Evolutionary conservation across 805 yeast species (phyloP), one percentile per base, ranked within the genome.

Genomic region (Cyberlindnera amylophila): DNA sequence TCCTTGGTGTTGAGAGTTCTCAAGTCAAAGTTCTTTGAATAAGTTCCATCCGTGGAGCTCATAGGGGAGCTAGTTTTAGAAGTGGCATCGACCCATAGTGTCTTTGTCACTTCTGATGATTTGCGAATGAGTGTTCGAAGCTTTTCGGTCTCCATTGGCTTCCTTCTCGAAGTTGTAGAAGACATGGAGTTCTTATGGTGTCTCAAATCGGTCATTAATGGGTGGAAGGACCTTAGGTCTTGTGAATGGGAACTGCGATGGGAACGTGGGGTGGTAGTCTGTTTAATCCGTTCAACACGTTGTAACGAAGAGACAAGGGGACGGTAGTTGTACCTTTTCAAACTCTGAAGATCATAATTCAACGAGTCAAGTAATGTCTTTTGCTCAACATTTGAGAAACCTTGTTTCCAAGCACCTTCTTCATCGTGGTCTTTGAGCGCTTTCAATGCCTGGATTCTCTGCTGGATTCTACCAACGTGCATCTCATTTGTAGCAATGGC

Each of bases 391-490:
- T 43, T 53, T 16, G 41, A 24, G 32, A 53, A 55, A 4, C 34
- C 33, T 4, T 14, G 21, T 15, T 30, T 41, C 34, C 36, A 33
- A 2, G 33, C n/a, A 3, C 40, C 23, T 12, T 41, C 41, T 2
- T 46, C 47, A 10, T 44, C 44, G 15, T 32, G 40, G 8, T 39
- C 47, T 28, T 47, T 44, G 23, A 55, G 11, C 8, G 41, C 45
- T 17, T 51, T 51, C 24, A 55, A 32, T 4, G 46, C 46, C 9
- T 48, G 51, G 11, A 54, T 50, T 23, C 50, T 46, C 21, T 51
- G 57, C 27, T 55, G 60, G 19, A 54, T 54, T 38, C 60, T 47
- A 2, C 59, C 59, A 18, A 39, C 38, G 7, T 14, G 38, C 16
- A 32, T 32, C 8, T 26, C 37, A 9, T 17, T 17, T 10, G 19